Base-by-base conservation (phyloP, 306 rosid genomes). In the Medicago ruthenica region DNA sequence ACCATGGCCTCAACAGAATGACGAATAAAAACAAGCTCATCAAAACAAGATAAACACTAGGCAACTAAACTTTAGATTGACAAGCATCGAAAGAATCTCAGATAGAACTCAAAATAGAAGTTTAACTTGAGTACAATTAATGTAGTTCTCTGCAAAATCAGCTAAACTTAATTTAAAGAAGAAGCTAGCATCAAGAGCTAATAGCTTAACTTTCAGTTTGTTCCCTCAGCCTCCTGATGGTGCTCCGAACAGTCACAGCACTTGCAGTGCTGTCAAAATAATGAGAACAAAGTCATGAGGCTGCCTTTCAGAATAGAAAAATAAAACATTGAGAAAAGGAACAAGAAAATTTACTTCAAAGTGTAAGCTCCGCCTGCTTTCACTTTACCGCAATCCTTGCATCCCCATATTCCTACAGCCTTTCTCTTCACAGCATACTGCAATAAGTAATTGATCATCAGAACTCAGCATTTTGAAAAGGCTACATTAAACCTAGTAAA, bases 161-260 rank as follows among this genome's bases (percentile, higher is more conserved):
- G 37, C 55, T 71, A 71, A 5, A 24, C 51, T 77, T 77, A 74
- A 55, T 50, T 41, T 53, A 31, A 40, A 41, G 44, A 55, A 31
- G 42, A 63, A 27, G 42, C 65, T 70, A 12, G 75, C n/a, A 71
- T 11, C 14, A 44, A 71, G 71, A 65, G 51, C 67, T 78, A 58
- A 44, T 57, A 59, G 59, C 61, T 85, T 34, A 85, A 71, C 86
- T 5, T 81, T 85, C 88, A 22, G 88, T 85, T 42, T 85, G 88
- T 47, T 85, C 88, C 77, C 88, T 85, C 86, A 82, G 71, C 86
- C 88, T 82, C 70, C 88, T 70, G 78, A 85, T 85, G 67, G 88
- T 85, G 85, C 97, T 91, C 78, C 97, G 71, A 1, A 93, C 97
- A 9, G 98, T 93, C 76, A 91, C 97, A 1, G 96, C 98, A 81